These are phyloP conservation scores for Mytilinidion resinicola DNA, from an alignment of 495 filamentous ascomycete species.

Conservation along the genomic window DNA sequence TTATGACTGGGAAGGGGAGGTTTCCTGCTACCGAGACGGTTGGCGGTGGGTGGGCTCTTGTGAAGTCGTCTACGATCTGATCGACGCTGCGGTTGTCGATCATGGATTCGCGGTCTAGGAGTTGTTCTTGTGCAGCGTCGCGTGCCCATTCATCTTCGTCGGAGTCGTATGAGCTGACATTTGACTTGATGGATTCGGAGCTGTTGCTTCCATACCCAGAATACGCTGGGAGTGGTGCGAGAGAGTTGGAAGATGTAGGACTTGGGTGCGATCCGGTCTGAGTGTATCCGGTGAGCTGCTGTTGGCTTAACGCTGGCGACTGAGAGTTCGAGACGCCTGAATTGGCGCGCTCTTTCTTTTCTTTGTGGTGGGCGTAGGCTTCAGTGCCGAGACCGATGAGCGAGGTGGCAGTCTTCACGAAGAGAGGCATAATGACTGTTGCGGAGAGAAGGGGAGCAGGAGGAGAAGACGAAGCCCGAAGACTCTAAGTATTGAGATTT, in stretches of 20 bases:
- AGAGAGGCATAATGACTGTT: neutral
- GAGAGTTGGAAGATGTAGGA: neutral
- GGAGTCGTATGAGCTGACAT: neutral
- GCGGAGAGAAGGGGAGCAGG: neutral
- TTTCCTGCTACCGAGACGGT: neutral
- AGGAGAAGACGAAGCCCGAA: no score
- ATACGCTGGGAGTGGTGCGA: neutral
- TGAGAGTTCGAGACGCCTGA: neutral
- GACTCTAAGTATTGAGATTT: no score
- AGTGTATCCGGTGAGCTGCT: neutral
- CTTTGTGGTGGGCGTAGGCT: slow-evolving; percentile 1
- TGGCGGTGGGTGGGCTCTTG: neutral
- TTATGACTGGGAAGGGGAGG: neutral
- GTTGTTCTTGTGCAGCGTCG: neutral
- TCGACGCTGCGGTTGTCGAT: neutral
- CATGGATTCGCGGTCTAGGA: neutral
- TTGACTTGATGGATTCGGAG: neutral
- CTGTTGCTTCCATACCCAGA: neutral
- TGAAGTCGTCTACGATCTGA: slow-evolving; percentile 1
- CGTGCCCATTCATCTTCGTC: slow-evolving; percentile 1
- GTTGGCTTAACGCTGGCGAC: neutral
- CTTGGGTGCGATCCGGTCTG: neutral
- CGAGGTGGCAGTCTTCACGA: neutral
- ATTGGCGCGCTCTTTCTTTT: slow-evolving; percentile 1
- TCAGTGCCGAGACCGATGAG: neutral